Conservation (phyloP, 148 eudicot genomes). For the Camellia granthamiana region DNA sequence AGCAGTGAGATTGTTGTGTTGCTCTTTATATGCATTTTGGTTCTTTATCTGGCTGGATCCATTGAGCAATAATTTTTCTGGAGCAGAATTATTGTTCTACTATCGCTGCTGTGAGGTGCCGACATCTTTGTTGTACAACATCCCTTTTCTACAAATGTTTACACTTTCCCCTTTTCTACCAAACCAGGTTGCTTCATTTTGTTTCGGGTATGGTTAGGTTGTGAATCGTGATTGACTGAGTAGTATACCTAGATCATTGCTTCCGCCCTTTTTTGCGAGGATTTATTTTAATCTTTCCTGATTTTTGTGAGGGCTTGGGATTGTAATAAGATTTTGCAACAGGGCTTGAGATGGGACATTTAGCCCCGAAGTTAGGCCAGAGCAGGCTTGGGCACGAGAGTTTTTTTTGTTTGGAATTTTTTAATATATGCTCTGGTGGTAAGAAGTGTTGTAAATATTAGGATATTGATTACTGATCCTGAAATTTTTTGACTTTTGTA, state of each 20-base stretch:
- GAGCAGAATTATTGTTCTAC: neutral
- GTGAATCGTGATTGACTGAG: neutral
- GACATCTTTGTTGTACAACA: neutral
- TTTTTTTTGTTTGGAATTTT: neutral
- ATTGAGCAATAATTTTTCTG: neutral
- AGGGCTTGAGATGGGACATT: no score
- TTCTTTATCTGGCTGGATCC: neutral
- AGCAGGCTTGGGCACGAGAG: no score
- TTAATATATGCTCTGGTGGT: no score
- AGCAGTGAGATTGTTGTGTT: neutral
- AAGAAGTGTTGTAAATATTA: no score
- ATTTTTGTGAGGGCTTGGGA: no score
- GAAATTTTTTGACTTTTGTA: no score
- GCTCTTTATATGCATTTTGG: neutral
- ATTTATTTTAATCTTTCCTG: no score
- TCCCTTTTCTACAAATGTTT: neutral
- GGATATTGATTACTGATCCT: no score
- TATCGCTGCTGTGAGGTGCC: neutral
- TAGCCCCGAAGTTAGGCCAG: no score
- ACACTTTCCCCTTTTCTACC: neutral
- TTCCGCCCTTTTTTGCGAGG: neutral
- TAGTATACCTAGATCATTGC: neutral
- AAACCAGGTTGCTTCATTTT: neutral
- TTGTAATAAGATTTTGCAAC: no score
- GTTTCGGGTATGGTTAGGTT: neutral